These are phyloP conservation scores for Anthostomella pinea DNA, from an alignment of 2,329 filamentous ascomycete species.

Conservation along the genomic window DNA sequence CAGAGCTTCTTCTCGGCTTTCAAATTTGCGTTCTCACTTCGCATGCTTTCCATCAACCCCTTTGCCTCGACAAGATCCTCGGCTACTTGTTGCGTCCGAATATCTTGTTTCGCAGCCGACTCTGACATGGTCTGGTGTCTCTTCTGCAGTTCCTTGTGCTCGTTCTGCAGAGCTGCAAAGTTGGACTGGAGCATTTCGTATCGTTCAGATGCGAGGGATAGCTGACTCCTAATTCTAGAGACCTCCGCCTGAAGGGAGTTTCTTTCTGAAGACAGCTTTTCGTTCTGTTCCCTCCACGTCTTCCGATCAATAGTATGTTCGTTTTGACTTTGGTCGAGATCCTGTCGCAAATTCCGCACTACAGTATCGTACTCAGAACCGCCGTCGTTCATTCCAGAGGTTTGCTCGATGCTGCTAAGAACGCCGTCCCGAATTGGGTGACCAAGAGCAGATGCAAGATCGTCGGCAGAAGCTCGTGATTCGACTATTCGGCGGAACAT, in stretches of 20 bases:
- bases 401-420: slow-evolving; percentile 58
- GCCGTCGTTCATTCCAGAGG: slow-evolving; percentile 53
- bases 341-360: slow-evolving; percentile 80
- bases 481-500: slow-evolving; percentile 96
- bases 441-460: slow-evolving; percentile 68
- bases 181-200: slow-evolving; percentile 89
- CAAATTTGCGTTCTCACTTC: slow-evolving; percentile 86
- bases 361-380: slow-evolving; percentile 67
- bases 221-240: slow-evolving; percentile 74
- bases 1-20: slow-evolving; percentile 93
- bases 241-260: slow-evolving; percentile 78
- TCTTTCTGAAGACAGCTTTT: slow-evolving; percentile 78
- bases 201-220: slow-evolving; percentile 76
- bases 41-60: slow-evolving; percentile 78
- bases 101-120: slow-evolving; percentile 82
- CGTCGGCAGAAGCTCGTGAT: slow-evolving; percentile 59
- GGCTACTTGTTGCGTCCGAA: slow-evolving; percentile 84
- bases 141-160: slow-evolving; percentile 85
- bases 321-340: slow-evolving; percentile 86
- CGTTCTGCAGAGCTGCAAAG: slow-evolving; percentile 75
- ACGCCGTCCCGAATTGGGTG: slow-evolving; percentile 64
- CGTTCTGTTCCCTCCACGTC: slow-evolving; percentile 80
- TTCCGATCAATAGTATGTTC: slow-evolving; percentile 80
- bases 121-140: slow-evolving; percentile 75
- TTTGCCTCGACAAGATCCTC: slow-evolving; percentile 89